A percentile compares a stretch with the other conserved stretches of the same genome.
These are phyloP conservation scores for Metrosideros polymorpha DNA, from an alignment of 441 rosid species.

Conservation along the genomic window DNA sequence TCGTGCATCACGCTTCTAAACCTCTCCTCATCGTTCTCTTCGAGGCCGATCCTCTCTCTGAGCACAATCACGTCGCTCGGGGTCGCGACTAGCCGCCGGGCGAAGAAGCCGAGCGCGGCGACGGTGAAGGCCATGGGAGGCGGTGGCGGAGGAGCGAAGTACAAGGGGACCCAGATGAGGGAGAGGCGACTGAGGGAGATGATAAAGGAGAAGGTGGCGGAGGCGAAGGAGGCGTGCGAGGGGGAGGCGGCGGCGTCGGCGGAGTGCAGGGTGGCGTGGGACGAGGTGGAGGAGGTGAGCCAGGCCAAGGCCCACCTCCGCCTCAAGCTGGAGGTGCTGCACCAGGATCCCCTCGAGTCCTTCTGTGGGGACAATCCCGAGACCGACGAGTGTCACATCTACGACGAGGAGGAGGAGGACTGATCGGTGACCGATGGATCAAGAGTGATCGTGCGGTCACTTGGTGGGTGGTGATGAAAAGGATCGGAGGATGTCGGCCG, in stretches of 20 bases:
- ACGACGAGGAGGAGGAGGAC: background rate
- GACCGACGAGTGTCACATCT: conserved; percentile 63
- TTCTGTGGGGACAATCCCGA: conserved; percentile 71
- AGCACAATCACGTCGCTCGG: background rate
- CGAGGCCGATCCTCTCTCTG: background rate
- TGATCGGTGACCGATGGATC: background rate
- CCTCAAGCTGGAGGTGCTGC: conserved; percentile 22
- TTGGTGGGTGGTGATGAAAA: background rate
- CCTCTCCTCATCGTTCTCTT: background rate
- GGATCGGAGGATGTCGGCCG: background rate
- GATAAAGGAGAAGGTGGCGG: conserved; percentile 55
- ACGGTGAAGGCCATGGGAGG: background rate
- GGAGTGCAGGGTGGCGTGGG: conserved; percentile 86
- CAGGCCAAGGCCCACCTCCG: conserved; percentile 76
- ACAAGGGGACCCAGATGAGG: conserved; percentile 61
- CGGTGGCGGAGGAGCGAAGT: conserved; percentile 27
- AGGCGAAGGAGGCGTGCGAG: conserved; percentile 60
- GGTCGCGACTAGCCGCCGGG: background rate
- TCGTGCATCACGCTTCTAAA: background rate
- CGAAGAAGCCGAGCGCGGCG: background rate
- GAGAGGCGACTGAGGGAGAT: conserved; percentile 53
- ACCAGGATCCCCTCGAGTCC: conserved; percentile 55
- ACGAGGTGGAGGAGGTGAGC: conserved; percentile 86
- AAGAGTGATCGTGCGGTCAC: background rate
- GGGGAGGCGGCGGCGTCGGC: conserved; percentile 34